Evolutionary conservation across 73 alveolate genomes (phyloP).

Genomic region (Blepharisma japonicum): DNA sequence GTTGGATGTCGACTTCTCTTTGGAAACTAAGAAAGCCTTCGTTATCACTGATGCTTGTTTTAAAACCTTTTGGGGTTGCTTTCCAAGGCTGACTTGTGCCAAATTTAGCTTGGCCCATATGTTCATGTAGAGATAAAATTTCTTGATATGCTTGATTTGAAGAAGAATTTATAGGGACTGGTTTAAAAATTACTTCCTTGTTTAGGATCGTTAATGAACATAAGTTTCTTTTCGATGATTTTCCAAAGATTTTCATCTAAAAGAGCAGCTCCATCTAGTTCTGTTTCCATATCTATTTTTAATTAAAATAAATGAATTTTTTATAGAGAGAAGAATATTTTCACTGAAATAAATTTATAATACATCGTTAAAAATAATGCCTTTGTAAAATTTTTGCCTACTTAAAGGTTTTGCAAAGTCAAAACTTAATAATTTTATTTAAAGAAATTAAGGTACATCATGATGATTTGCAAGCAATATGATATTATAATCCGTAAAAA

Average conservation of each 20-base stretch:
- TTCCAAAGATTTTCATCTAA: slow-evolving; percentile 16
- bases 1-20: slow-evolving; percentile 11
- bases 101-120: slow-evolving; percentile 8
- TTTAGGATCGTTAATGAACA: slow-evolving; percentile 17
- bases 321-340: too few species aligned
- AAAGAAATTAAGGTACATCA: too few species aligned
- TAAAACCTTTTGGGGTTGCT: not conserved
- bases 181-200: not conserved
- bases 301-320: too few species aligned
- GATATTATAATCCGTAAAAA: too few species aligned
- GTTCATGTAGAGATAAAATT: not conserved
- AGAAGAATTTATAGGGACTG: not conserved
- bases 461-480: too few species aligned
- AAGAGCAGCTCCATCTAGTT: not conserved
- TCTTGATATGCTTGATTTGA: not conserved
- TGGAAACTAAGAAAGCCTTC: not conserved
- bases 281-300: not conserved
- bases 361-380: too few species aligned
- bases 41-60: not conserved
- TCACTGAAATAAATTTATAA: too few species aligned
- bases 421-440: too few species aligned
- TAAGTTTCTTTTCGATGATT: slow-evolving; percentile 18
- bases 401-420: too few species aligned
- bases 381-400: too few species aligned
- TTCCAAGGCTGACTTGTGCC: not conserved